Evolutionary conservation across 306 rosid genomes (phyloP).

Genomic region (Cicer bijugum): DNA sequence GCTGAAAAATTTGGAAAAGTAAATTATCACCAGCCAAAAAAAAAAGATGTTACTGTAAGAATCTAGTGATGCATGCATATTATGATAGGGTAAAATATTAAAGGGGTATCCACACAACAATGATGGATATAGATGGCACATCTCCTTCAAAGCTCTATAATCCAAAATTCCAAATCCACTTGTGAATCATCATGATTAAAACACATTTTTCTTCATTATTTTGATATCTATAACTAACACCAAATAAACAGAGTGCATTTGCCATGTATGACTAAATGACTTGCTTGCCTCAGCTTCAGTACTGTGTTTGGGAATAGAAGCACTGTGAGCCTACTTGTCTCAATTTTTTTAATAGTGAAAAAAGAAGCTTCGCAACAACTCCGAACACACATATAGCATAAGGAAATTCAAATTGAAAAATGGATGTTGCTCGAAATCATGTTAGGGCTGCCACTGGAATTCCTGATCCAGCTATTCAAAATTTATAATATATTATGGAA

Average conservation of each 20-base stretch:
- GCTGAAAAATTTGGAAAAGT: slow-evolving; percentile 53
- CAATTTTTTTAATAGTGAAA: not conserved
- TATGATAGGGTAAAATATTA: not conserved
- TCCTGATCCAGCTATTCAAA: not conserved
- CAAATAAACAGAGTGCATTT: not conserved
- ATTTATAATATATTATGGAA: not conserved
- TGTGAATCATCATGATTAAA: not conserved
- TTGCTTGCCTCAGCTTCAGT: not conserved
- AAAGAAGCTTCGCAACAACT: not conserved
- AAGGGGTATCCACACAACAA: slow-evolving; percentile 6
- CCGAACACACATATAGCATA: not conserved
- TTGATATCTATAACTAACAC: not conserved
- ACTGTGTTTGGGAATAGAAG: no score
- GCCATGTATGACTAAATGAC: not conserved
- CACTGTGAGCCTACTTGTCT: not conserved
- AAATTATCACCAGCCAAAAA: slow-evolving; percentile 35
- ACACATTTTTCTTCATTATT: not conserved
- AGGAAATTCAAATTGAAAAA: not conserved
- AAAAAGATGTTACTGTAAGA: slow-evolving; percentile 12
- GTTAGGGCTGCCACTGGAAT: not conserved
- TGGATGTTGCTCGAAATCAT: not conserved
- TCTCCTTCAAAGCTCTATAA: slow-evolving; percentile 5
- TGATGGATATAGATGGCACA: not conserved
- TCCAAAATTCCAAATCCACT: not conserved
- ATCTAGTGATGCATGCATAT: slow-evolving; percentile 11